Evolutionary conservation across 2,329 filamentous ascomycete genomes (phyloP), one percentile per base, ranked within the genome.

Genomic region (Coniochaeta sp.): DNA sequence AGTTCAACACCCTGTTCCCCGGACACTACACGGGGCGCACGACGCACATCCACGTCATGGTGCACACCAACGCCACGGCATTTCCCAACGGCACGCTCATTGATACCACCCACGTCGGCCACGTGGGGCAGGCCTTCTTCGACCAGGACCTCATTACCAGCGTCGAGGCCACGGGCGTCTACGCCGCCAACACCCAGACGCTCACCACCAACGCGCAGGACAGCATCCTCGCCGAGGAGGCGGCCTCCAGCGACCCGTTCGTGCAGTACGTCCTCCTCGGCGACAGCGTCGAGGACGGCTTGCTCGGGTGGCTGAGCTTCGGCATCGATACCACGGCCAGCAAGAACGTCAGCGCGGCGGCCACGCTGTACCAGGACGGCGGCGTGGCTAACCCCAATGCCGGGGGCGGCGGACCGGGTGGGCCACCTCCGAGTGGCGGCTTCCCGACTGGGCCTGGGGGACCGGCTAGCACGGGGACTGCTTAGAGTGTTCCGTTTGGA

Each of bases 41-140:
- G 1, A 74, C 70, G 1, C 81, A 83, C 69, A 79, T 79, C 55
- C 80, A 83, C 66, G 68, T 82, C 55, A 69, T 79, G 59, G 74
- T 77, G 2, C 79, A 82, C 68, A 61, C 70, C 38, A 71, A 74
- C 62, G 74, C 72, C 16, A 74, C 70, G 1, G 61, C 69, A 28
- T 63, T 67, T 40, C 52, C 68, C 22, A 79, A 79, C 67, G 65
- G 80, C 67, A 81, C 79, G 59, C 81, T 83, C 62, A 70, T 72
- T 44, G 80, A 77, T 62, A 75, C 76, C 17, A 75, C 72, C 57
- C 52, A 55, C 52, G 77, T 82, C 60, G 79, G 81, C 8, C 85
- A 89, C 72, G 77, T 88, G 42, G 85, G 86, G 19, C 86, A 89
- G 69, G 68, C 86, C 57, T 89, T 85, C 77, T 85, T 86, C 69